These are phyloP conservation scores for Micromonas pusilla DNA, from an alignment of 139 green algal genomes.

Conservation along the genomic window DNA sequence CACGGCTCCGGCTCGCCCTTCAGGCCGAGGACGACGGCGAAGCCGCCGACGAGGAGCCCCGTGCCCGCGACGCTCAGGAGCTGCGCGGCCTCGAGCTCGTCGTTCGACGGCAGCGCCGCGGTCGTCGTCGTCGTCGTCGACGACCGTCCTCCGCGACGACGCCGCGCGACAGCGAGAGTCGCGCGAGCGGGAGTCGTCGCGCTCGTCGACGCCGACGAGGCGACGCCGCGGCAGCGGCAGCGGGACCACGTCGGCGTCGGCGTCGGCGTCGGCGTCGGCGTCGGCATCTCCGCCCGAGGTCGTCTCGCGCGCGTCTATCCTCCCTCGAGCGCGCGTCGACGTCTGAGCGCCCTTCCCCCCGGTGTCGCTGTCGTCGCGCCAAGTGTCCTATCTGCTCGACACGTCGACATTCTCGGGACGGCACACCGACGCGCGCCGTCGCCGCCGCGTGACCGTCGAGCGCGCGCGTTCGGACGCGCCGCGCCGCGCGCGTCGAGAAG, in stretches of 20 bases:
- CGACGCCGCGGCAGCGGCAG: not conserved
- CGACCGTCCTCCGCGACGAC: not conserved
- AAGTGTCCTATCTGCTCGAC: no score
- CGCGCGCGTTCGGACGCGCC: not conserved
- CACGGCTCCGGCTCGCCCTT: slow-evolving; percentile 23
- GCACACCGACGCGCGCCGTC: no score
- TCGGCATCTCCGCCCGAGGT: no score
- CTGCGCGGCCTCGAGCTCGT: not conserved
- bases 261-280: no score
- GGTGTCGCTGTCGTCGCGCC: not conserved
- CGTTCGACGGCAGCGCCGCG: not conserved
- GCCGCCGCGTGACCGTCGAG: not conserved
- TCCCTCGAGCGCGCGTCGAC: no score
- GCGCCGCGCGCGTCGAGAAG: not conserved
- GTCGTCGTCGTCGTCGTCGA: not conserved
- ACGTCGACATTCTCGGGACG: no score
- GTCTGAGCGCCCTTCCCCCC: no score
- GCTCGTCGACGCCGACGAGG: not conserved
- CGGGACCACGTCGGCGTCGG: no score
- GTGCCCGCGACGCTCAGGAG: not conserved
- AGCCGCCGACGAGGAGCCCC: not conserved
- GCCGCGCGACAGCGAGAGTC: not conserved
- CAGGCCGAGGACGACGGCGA: not conserved
- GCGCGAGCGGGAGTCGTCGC: not conserved
- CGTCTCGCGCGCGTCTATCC: not conserved